Evolutionary conservation across 2,329 filamentous ascomycete genomes (phyloP).

Genomic region (Fusarium anguioides): DNA sequence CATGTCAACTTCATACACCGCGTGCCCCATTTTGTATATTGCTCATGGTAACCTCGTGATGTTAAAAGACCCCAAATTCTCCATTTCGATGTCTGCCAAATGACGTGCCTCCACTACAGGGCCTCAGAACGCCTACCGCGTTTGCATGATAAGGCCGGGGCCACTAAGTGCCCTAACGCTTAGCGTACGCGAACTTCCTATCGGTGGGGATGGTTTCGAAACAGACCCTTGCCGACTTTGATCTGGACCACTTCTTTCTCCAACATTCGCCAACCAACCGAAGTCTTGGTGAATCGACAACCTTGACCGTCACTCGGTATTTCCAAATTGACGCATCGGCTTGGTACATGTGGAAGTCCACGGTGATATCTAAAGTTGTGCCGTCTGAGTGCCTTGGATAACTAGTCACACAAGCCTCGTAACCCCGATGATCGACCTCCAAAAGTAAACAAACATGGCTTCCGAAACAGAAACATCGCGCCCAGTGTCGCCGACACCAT

Average conservation of each 20-base stretch:
- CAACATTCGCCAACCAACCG: slow-evolving; percentile 37
- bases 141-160: slow-evolving; percentile 20
- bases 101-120: slow-evolving; percentile 39
- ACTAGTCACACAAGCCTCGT: slow-evolving; percentile 16
- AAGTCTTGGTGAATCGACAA: slow-evolving; percentile 26
- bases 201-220: slow-evolving; percentile 35
- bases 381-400: neutral
- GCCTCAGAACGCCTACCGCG: slow-evolving; percentile 11
- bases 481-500: slow-evolving; percentile 62
- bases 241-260: slow-evolving; percentile 29
- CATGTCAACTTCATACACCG: slow-evolving; percentile 4
- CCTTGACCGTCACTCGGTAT: slow-evolving; percentile 4
- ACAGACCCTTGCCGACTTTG: slow-evolving; percentile 7
- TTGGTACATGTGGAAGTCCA: neutral
- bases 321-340: slow-evolving; percentile 10
- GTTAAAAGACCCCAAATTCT: slow-evolving; percentile 11
- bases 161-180: slow-evolving; percentile 39
- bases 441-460: slow-evolving; percentile 48
- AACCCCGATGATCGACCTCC: slow-evolving; percentile 26
- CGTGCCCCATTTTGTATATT: slow-evolving; percentile 11
- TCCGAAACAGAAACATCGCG: slow-evolving; percentile 46
- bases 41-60: slow-evolving; percentile 29
- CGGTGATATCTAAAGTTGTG: slow-evolving; percentile 14
- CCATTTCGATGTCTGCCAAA: slow-evolving; percentile 18
- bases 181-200: slow-evolving; percentile 23